Base-by-base conservation (phyloP, 495 filamentous ascomycete genomes). In the Penicillium chermesinum region DNA sequence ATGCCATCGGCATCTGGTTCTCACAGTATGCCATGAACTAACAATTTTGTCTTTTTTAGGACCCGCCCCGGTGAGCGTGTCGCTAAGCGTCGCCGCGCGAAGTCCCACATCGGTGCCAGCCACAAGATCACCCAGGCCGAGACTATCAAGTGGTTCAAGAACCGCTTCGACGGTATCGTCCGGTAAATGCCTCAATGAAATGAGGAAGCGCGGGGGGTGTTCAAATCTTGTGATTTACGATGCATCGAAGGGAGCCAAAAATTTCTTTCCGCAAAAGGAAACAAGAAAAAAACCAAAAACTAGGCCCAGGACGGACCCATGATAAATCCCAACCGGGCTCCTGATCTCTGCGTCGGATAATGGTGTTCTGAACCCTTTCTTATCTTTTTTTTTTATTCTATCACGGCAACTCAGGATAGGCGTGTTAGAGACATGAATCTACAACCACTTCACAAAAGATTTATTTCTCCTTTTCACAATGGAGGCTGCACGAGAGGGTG, bases 121-220 rank as follows among this genome's bases (percentile, higher is more conserved):
- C 94, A 99, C 85, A 84, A 84, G 62, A 95, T 99, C 82, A 87
- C 80, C 81, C 83, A 87, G 62, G 72, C 74, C 52, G 94, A 99
- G 82, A 96, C 91, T 61, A 80, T 97, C 70, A 94, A 89, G 75
- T 99, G 93, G 91, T 97, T 95, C 88, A 99, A 97, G 87, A 86
- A 87, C 78, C 84, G 93, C 73, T 98, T 95, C 83, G 93, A 98
- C 72, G 93, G 89, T 66, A 95, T 95, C 64, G 86, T 95, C 74
- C 85, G 89, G 77, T 95, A 88, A 84, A 72, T 58, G 50, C 38
- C 47, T 54, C 50, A 50, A 44, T 40, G 44, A 36, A 54, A 54
- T 57, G 61, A 54, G 54, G 52, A 55, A 48, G 34, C 22, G 50
- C 32, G 48, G 53, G 52, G 58, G 54, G 52, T 53, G 52, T 44